phyloP scores from a whole-genome alignment of 805 yeast species.

The Wickerhamomyces alni region DNA sequence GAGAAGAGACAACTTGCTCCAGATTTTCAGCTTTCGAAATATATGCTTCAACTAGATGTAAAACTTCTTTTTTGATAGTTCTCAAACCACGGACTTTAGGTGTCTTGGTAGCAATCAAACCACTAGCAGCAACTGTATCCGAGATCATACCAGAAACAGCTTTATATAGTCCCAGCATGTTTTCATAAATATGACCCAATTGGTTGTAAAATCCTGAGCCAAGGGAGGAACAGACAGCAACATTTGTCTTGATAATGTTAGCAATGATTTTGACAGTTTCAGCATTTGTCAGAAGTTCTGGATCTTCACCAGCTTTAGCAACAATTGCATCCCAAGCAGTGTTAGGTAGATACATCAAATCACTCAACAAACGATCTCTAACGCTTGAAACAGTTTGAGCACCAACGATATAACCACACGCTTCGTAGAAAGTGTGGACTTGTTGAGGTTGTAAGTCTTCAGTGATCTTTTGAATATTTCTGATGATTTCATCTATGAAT shows the following conservation, averaged over 20 bases:
- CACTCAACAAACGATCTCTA: constrained; percentile 66
- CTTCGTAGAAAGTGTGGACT: constrained; percentile 95
- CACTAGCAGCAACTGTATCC: constrained; percentile 70
- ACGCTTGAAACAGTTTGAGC: constrained; percentile 71
- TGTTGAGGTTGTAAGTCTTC: constrained; percentile 95
- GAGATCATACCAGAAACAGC: constrained; percentile 88
- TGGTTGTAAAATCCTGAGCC: constrained; percentile 91
- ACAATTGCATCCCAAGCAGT: constrained; percentile 92
- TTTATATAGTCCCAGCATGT: constrained; percentile 82
- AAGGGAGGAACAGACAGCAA: constrained; percentile 88
- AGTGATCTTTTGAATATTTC: constrained; percentile 77
- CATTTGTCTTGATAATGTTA: constrained; percentile 91
- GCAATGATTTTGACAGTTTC: constrained; percentile 92
- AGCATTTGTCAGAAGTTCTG: constrained; percentile 65
- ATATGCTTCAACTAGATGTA: constrained; percentile 84
- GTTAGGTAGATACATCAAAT: constrained; percentile 88
- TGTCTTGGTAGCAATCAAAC: constrained; percentile 86
- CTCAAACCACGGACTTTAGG: constrained; percentile 93
- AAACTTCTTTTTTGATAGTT: constrained; percentile 91
- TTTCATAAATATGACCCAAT: constrained; percentile 77
- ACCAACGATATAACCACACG: constrained; percentile 88
- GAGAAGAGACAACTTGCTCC: constrained; percentile 76
- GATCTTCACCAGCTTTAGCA: constrained; percentile 77
- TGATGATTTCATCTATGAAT: constrained; percentile 83
- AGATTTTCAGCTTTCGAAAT: constrained; percentile 76